These are phyloP conservation scores for Polygonum maritimum DNA, from an alignment of 148 eudicot genomes.

Conservation along the genomic window DNA sequence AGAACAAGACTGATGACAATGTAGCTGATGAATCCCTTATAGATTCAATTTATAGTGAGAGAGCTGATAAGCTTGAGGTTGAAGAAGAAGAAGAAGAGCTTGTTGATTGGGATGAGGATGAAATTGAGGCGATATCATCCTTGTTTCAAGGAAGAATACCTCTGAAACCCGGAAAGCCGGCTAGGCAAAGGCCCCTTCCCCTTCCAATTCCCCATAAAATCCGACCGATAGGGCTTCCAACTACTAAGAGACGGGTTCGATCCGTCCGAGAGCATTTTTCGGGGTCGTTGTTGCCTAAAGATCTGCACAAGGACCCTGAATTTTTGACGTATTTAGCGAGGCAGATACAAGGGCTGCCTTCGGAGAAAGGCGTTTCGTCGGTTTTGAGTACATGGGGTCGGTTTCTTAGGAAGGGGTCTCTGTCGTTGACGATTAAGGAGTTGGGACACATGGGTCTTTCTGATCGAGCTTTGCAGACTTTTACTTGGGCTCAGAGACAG, in stretches of 20 bases:
- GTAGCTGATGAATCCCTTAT: conserved; percentile 11
- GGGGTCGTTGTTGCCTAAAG: conserved; percentile 32
- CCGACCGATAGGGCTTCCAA: conserved; percentile 73
- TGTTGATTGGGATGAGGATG: conserved; percentile 59
- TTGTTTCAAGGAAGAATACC: conserved; percentile 82
- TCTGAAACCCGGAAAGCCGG: conserved; percentile 73
- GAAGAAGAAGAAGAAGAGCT: conserved; percentile 8
- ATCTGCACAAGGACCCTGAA: conserved; percentile 58
- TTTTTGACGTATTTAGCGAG: conserved; percentile 67
- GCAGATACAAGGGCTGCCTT: conserved; percentile 52
- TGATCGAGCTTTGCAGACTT: conserved; percentile 63
- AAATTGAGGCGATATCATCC: conserved; percentile 83
- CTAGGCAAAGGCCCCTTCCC: conserved; percentile 72
- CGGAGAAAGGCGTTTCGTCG: conserved; percentile 46
- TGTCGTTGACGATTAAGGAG: conserved; percentile 74
- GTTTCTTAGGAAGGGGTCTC: conserved; percentile 71
- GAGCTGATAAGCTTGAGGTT: conserved; percentile 11
- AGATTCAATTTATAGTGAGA: conserved; percentile 14
- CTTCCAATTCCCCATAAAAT: conserved; percentile 74
- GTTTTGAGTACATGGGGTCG: conserved; percentile 47
- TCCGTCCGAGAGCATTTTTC: conserved; percentile 14
- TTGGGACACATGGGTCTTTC: conserved; percentile 89
- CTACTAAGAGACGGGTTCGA: conserved; percentile 31
- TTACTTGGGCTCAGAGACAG: conserved; percentile 79
- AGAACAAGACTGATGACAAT: conserved; percentile 13